Percentiles rank a stretch among this genome's conserved stretches.
These are phyloP conservation scores for Nitzschia sp. DNA, from an alignment of 108 stramenopile genomes.

Conservation along the genomic window DNA sequence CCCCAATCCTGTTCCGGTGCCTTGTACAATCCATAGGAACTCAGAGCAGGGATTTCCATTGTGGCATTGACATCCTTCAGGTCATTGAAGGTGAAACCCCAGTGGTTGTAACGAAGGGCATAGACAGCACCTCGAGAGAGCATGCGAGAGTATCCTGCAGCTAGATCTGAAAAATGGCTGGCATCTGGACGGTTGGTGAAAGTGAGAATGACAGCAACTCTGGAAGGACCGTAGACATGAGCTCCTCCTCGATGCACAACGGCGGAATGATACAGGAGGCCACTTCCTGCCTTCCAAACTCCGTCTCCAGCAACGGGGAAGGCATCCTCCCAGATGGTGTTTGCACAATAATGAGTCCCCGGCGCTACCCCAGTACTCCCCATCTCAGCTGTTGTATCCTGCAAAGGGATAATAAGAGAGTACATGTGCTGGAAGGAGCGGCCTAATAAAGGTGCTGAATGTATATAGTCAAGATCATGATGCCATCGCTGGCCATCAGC, in stretches of 20 bases:
- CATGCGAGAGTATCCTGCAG: neutral
- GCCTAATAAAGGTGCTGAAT: neutral
- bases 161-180: neutral
- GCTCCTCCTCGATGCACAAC: slow-evolving; percentile 22
- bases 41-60: neutral
- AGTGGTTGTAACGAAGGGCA: neutral
- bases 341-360: slow-evolving; percentile 28
- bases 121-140: neutral
- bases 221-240: slow-evolving; percentile 4
- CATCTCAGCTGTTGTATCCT: slow-evolving; percentile 47
- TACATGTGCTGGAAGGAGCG: slow-evolving; percentile 16
- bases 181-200: slow-evolving; percentile 19
- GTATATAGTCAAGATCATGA: neutral
- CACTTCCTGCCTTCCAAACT: slow-evolving; percentile 34
- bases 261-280: slow-evolving; percentile 15
- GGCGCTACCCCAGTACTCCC: slow-evolving; percentile 38
- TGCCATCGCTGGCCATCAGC: slow-evolving; percentile 9
- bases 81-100: neutral
- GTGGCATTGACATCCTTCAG: neutral
- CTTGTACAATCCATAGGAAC: neutral
- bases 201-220: slow-evolving; percentile 24
- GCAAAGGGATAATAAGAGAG: slow-evolving; percentile 38
- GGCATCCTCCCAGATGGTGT: slow-evolving; percentile 1
- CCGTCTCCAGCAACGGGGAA: neutral
- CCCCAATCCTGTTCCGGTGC: neutral